Evolutionary conservation across 805 yeast genomes (phyloP).

Genomic region (Kodamaea nitidulidarum): DNA sequence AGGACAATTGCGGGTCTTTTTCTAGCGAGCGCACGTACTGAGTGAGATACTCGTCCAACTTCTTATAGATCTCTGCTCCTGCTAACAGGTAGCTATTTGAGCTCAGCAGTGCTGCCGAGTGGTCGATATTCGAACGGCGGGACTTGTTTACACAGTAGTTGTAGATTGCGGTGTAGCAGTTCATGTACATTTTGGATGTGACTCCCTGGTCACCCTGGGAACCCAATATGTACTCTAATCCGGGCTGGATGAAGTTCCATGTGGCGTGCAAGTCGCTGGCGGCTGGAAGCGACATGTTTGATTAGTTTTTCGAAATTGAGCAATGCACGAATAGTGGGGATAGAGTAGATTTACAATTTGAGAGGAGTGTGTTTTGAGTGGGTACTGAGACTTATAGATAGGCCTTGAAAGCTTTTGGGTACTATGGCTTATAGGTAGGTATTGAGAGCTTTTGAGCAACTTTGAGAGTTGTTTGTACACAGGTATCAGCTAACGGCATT

Average conservation of each 20-base stretch:
- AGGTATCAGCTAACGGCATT: no score
- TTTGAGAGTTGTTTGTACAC: no score
- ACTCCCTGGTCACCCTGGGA: constrained; percentile 62
- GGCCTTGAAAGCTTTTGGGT: no score
- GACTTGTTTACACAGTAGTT: constrained; percentile 86
- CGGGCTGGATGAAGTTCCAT: constrained; percentile 77
- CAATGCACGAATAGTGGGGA: neutral
- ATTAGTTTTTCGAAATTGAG: constrained; percentile 4
- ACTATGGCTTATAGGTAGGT: no score
- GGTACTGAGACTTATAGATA: no score
- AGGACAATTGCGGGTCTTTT: constrained; percentile 54
- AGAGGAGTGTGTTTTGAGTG: no score
- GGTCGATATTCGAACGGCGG: constrained; percentile 28
- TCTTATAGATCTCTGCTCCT: constrained; percentile 84
- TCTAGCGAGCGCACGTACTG: constrained; percentile 51
- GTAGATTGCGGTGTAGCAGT: constrained; percentile 87
- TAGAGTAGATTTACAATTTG: neutral
- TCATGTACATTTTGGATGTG: constrained; percentile 73
- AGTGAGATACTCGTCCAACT: constrained; percentile 62
- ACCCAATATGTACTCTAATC: constrained; percentile 66
- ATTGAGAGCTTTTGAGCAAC: no score
- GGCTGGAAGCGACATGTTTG: constrained; percentile 39
- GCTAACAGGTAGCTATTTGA: constrained; percentile 49
- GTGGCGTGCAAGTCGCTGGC: constrained; percentile 64
- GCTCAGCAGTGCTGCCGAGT: constrained; percentile 15